Base-by-base conservation (phyloP, 257 asterid species). In the Solanum sejunctum region DNA sequence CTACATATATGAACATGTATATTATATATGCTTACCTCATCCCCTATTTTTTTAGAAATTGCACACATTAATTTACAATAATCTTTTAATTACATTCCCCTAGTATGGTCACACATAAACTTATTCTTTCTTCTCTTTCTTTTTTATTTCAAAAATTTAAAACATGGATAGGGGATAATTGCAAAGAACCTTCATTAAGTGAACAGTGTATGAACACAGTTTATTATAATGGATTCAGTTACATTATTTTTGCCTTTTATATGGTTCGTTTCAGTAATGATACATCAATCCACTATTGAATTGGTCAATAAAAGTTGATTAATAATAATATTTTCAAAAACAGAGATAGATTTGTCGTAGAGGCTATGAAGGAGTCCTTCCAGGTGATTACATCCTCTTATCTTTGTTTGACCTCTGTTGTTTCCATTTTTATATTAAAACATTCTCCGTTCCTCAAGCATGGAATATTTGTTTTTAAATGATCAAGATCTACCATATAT, bases 351-450 rank as follows among this genome's bases (percentile, higher is more conserved):
- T 95, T 92, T 92, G 92, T 88, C 23, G 39, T 21, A 72, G 10
- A 41, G 55, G 55, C 18, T 71, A 11, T 12, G 71, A 64, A 41
- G 91, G 88, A 89, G 89, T 78, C 97, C 89, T 90, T 85, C 92
- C 90, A 91, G 95, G 91, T 90, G 93, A 93, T 90, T 91, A 92
- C 91, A 90, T 90, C 93, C 93, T 92, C 47, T 72, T 72, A 88
- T 89, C 91, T 87, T 88, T 89, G 87, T 88, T 93, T 93, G 97
- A 92, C 97, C 91, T 92, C 87, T 84, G 71, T 83, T 43, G 66
- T 13, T 63, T 86, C 32, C 56, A 61, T 13, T 82, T 32, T 69
- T 63, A 77, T 84, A 45, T 84, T 10, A 55, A 16, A 72, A 63
- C 73, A 82, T 57, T 88, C 88, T 81, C 88, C 77, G 84, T 87